phyloP scores from a whole-genome alignment of 2,329 filamentous ascomycete species.

The Parastagonospora nodorum region DNA sequence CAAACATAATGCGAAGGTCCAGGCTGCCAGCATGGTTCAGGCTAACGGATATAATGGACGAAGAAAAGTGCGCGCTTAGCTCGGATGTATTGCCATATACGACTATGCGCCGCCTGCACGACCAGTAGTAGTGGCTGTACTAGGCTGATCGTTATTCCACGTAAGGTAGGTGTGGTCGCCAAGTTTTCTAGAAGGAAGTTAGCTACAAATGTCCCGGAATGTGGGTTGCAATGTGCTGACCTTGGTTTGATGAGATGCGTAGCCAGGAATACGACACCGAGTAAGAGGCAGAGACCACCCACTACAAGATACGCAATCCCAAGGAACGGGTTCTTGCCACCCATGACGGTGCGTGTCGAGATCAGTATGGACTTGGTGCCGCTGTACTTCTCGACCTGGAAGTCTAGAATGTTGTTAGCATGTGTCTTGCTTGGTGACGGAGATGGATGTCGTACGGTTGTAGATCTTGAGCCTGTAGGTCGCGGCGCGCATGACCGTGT shows the following conservation, averaged over 20 bases:
- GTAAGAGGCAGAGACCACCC: constrained; percentile 86
- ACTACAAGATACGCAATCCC: constrained; percentile 96
- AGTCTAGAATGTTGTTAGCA: constrained; percentile 63
- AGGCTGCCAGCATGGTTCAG: constrained; percentile 22
- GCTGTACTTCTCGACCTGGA: constrained; percentile 76
- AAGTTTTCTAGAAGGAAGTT: constrained; percentile 71
- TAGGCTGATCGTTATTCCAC: constrained; percentile 79
- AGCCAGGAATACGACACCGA: constrained; percentile 85
- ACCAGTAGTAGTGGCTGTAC: constrained; percentile 59
- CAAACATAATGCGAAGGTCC: constrained; percentile 32
- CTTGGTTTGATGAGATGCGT: constrained; percentile 90
- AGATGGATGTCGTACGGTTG: constrained; percentile 65
- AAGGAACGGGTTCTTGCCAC: constrained; percentile 92
- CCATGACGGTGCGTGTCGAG: constrained; percentile 89
- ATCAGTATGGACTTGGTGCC: constrained; percentile 91
- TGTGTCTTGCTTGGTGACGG: neutral
- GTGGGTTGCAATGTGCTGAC: constrained; percentile 56
- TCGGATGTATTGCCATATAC: neutral
- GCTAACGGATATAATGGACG: neutral
- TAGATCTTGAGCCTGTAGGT: constrained; percentile 77
- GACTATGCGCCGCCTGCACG: constrained; percentile 44
- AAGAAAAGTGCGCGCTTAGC: neutral
- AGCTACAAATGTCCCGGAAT: constrained; percentile 10
- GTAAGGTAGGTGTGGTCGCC: constrained; percentile 97
- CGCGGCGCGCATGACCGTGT: constrained; percentile 66